Base-by-base conservation (phyloP, 345 rosid species). In the Gossypium turneri region DNA sequence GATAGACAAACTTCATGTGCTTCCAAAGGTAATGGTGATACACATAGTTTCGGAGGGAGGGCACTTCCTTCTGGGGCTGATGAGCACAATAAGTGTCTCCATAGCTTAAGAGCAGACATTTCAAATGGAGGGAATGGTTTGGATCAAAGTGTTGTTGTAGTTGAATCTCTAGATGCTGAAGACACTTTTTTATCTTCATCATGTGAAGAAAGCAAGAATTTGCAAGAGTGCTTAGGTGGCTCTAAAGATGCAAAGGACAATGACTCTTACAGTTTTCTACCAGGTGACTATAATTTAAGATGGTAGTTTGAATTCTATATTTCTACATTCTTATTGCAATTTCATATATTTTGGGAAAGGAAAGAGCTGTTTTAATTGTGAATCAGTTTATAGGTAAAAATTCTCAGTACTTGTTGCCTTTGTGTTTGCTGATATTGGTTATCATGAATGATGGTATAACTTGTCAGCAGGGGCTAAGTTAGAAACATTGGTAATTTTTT, bases 251-350 rank as follows among this genome's bases (percentile, higher is more conserved):
- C 78, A 48, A 88, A 88, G 81, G 92, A 86, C 41, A 86, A 77
- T 41, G 92, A 86, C 57, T 82, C 81, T 0, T 90, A 94, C 85
- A 88, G 85, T 79, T 91, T 91, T 92, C 83, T 94, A 91, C 80
- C 97, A 94, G 98, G 98, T 94, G 80, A 81, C 73, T 74, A 11
- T 53, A 19, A 17, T 27, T 48, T 67, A 12, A 70, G 53, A 63
- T 75, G 59, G 9, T 20, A 64, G 48, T 50, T 70, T 62, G 34
- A 74, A 0, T 20, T 63, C 38, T 45, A 22, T 4, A 4, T 48
- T 47, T 59, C 3, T 63, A 38, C 9, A 41, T 67, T 19, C 19
- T 72, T 64, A 22, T 51, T 73, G 25, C 48, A 48, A 7, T 53
- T 56, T 15, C 24, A 15, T 61, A 3, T 66, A 24, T 22, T 7